Base-by-base conservation (phyloP, 768 basidiomycete genomes). In the Kwoniella mangroviensis region DNA sequence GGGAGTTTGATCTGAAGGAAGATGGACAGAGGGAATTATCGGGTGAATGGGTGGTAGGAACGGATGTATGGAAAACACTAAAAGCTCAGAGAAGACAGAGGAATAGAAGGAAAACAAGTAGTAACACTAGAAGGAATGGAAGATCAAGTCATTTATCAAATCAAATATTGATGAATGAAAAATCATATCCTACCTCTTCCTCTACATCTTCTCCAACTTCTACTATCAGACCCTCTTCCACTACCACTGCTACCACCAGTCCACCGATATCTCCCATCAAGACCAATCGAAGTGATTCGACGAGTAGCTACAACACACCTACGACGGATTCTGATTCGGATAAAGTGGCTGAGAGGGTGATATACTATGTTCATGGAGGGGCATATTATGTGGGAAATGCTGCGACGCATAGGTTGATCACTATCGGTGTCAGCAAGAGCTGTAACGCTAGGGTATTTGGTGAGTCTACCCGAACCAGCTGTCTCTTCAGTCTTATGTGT, bases 41-140 rank as follows among this genome's bases (percentile, higher is more conserved):
- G 1, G 96, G 94, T 0, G 96, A 99, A 85, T 99, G 96, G 96
- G 90, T 98, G 24, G 91, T 98, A n/a, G 93, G 93, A 43, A 91
- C 91, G 82, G 89, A 88, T 72, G 88, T 95, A 0, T 99, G 96
- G 96, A 89, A 89, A 72, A 85, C 89, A 34, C 85, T 97, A 73
- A 94, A 97, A 78, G 85, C 87, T 17, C 93, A 95, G 77, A 92
- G 92, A 88, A 89, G 77, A 56, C 69, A 67, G 60, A 58, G 72
- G 45, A 41, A 62, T 63, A 49, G 71, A 15, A 26, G 12, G 7
- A n/a, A 19, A 9, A 28, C 1, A 0, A 26, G 19, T 51, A 42
- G 17, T 17, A 41, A 53, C 4, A 52, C 13, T 11, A 55, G 24
- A 6, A 58, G 42, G 22, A 17, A 43, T 21, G 5, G 10, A 15